These are phyloP conservation scores for Ampelomyces quisqualis DNA, from an alignment of 2,329 filamentous ascomycete genomes.

Conservation along the genomic window DNA sequence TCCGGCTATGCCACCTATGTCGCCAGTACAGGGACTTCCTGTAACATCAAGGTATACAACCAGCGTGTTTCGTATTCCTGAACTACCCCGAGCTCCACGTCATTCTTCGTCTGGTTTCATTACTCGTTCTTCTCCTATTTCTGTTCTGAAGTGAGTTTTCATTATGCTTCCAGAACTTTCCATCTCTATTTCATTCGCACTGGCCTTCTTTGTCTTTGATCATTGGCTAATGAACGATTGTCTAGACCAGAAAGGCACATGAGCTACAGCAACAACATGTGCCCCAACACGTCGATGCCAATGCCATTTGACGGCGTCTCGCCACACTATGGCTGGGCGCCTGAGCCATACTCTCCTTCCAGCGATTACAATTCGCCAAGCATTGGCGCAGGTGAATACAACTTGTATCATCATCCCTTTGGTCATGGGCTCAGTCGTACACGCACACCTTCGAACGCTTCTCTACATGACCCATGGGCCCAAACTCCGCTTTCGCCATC, in stretches of 20 bases:
- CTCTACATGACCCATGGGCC: slow-evolving; percentile 37
- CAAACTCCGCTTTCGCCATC: slow-evolving; percentile 39
- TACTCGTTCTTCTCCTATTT: slow-evolving; percentile 35
- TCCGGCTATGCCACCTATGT: slow-evolving; percentile 20
- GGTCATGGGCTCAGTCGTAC: slow-evolving; percentile 30
- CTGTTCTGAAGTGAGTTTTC: slow-evolving; percentile 41
- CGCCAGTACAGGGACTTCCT: slow-evolving; percentile 29
- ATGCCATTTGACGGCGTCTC: slow-evolving; percentile 22
- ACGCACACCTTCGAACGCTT: slow-evolving; percentile 42
- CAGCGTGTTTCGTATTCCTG: slow-evolving; percentile 43
- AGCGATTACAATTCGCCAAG: slow-evolving; percentile 39
- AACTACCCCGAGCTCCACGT: slow-evolving; percentile 38
- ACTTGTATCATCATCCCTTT: slow-evolving; percentile 35
- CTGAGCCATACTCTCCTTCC: slow-evolving; percentile 38
- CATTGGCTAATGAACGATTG: too few relatives aligned
- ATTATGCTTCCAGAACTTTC: slow-evolving; percentile 21
- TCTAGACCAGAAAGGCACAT: too few relatives aligned
- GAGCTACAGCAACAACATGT: too few relatives aligned
- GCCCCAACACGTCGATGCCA: too few relatives aligned
- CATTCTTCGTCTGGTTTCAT: slow-evolving; percentile 30
- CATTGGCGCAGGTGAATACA: slow-evolving; percentile 28
- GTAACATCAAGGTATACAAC: slow-evolving; percentile 41
- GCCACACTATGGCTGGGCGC: slow-evolving; percentile 24
- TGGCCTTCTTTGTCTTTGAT: not conserved
- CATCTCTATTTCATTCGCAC: slow-evolving; percentile 7